These are phyloP conservation scores for Populus nigra DNA, from an alignment of 345 rosid species.

Conservation along the genomic window DNA sequence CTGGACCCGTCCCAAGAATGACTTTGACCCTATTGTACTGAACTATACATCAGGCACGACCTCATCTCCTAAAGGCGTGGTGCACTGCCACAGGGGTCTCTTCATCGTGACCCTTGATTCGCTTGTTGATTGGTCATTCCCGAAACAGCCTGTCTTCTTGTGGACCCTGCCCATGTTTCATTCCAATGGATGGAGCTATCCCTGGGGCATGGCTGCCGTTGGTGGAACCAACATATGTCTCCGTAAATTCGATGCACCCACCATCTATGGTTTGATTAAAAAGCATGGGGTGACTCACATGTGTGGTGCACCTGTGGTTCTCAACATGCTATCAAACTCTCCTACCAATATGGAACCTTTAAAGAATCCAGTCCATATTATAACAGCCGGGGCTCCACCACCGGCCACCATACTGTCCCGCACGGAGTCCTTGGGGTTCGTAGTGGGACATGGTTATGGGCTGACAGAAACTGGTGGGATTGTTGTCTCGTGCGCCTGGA, in stretches of 20 bases:
- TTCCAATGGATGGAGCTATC: constrained; percentile 28
- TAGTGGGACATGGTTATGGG: constrained; percentile 11
- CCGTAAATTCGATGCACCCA: constrained; percentile 14
- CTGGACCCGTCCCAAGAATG: constrained; percentile 25
- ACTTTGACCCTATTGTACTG: constrained; percentile 20
- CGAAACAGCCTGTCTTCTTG: constrained; percentile 19
- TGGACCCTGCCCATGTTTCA: constrained; percentile 34
- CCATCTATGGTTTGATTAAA: constrained; percentile 13
- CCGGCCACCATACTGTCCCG: background rate
- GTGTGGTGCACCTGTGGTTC: constrained; percentile 20
- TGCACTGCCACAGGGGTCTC: constrained; percentile 19
- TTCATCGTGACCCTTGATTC: constrained; percentile 11
- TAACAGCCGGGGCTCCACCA: constrained; percentile 13
- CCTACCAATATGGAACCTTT: background rate
- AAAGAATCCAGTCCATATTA: background rate
- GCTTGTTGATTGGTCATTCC: constrained; percentile 20
- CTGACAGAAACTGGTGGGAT: constrained; percentile 4
- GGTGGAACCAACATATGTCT: constrained; percentile 29
- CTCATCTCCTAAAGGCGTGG: constrained; percentile 29
- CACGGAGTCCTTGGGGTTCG: constrained; percentile 11
- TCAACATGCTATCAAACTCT: constrained; percentile 3
- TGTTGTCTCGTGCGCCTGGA: constrained; percentile 2
- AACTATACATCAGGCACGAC: constrained; percentile 33
- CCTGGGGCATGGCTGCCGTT: constrained; percentile 28
- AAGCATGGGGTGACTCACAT: constrained; percentile 13